Evolutionary conservation across 169 alveolate species (phyloP).

Genomic region (Babesia divergens): DNA sequence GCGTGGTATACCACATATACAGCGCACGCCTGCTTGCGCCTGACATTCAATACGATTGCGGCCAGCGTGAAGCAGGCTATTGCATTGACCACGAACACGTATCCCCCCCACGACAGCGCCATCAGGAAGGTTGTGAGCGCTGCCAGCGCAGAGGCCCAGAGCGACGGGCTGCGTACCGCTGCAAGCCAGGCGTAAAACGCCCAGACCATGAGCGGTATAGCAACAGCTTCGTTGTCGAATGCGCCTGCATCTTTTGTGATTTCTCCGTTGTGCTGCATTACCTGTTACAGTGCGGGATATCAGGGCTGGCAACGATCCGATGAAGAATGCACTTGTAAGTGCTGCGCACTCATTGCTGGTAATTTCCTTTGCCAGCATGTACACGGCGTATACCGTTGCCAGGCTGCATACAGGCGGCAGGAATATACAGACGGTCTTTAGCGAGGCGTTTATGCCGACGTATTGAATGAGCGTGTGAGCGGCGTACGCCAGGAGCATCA

Average conservation of each 20-base stretch:
- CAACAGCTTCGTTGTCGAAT: constrained; percentile 98
- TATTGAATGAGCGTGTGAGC: constrained; percentile 71
- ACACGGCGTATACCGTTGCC: constrained; percentile 90
- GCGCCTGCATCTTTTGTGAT: constrained; percentile 87
- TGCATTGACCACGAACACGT: constrained; percentile 93
- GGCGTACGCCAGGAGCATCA: constrained; percentile 92
- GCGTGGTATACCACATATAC: constrained; percentile 90
- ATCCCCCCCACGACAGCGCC: constrained; percentile 99
- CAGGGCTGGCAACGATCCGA: constrained; percentile 95
- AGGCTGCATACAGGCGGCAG: constrained; percentile 95
- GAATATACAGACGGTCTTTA: constrained; percentile 93
- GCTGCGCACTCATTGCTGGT: constrained; percentile 86
- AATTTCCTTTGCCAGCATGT: constrained; percentile 85
- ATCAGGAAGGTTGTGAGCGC: constrained; percentile 80
- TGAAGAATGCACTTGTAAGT: constrained; percentile 91
- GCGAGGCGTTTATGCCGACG: constrained; percentile 85
- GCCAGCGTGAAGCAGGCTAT: constrained; percentile 92
- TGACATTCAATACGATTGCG: constrained; percentile 84
- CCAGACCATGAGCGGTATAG: constrained; percentile 92
- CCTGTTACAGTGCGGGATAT: constrained; percentile 89
- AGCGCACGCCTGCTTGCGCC: constrained; percentile 84
- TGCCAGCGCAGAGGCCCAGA: constrained; percentile 77
- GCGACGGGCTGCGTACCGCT: constrained; percentile 90
- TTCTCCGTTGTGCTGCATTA: neutral
- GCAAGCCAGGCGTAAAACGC: constrained; percentile 91